Evolutionary conservation across 306 rosid genomes (phyloP).

Genomic region (Oemleria cerasiformis): DNA sequence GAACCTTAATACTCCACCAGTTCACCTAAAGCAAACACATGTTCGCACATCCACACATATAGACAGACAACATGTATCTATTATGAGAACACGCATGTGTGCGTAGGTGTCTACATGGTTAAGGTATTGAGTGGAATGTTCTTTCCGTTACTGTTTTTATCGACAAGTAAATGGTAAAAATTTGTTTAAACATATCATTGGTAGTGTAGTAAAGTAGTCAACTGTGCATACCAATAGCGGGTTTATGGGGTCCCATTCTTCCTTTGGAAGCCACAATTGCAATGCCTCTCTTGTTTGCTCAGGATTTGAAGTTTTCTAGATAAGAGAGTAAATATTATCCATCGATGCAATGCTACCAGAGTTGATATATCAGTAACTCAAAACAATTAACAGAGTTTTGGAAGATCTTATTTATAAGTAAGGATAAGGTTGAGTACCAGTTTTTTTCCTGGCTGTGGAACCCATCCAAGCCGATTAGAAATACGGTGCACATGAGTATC

Average conservation of each 20-base stretch:
- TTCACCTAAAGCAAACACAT: neutral
- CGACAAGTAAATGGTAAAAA: neutral
- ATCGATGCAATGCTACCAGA: constrained; percentile 6
- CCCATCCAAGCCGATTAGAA: constrained; percentile 94
- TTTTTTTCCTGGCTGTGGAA: constrained; percentile 59
- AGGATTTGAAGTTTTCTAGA: constrained; percentile 71
- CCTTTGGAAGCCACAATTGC: constrained; percentile 87
- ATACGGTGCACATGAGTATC: constrained; percentile 96
- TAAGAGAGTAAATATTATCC: constrained; percentile 25
- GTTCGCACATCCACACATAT: neutral
- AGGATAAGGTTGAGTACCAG: constrained; percentile 47
- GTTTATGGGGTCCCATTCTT: constrained; percentile 92
- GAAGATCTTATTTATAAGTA: neutral
- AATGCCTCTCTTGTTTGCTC: constrained; percentile 84
- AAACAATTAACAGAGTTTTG: too few relatives aligned
- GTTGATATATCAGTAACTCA: neutral
- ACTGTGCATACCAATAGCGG: constrained; percentile 72
- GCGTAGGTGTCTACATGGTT: neutral
- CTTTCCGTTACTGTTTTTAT: neutral
- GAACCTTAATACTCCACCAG: neutral
- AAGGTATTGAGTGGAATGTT: too few relatives aligned
- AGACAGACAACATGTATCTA: neutral
- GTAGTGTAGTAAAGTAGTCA: neutral
- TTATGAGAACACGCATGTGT: neutral
- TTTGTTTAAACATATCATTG: neutral